Evolutionary conservation across 2,329 filamentous ascomycete genomes (phyloP), one percentile per base, ranked within the genome.

Genomic region (Ascosphaera aggregata): DNA sequence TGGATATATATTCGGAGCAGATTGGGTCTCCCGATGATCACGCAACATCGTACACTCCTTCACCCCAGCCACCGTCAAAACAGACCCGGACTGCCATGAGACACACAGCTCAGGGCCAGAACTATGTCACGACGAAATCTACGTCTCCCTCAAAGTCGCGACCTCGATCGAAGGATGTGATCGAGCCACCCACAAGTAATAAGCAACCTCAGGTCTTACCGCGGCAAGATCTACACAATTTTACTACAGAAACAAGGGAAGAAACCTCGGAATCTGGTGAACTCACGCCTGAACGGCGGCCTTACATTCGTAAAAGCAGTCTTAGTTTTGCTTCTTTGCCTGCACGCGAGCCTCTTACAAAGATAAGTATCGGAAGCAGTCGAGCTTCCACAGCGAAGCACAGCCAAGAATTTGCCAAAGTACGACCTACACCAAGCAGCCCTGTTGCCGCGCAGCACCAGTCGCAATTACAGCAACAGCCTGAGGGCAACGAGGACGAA

Each of bases 241-340:
- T n/a, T n/a, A n/a, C n/a, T n/a, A n/a, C n/a, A n/a, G n/a, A n/a
- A n/a, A n/a, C n/a, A n/a, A n/a, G n/a, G n/a, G n/a, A n/a, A n/a
- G n/a, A n/a, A n/a, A n/a, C n/a, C n/a, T 27, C 22, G 7, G 22
- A 11, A 27, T 65, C 62, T 2, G 60, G 63, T 42, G 55, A 51
- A 5, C 63, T 60, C 20, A 63, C 59, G 13, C 62, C 62, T 4
- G 60, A 58, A 39, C 50, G 80, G 22, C 22, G 22, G 46, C 77
- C 78, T 2, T 64, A 80, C 20, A 69, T 91, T 46, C 76, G 86
- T 43, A 95, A 95, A 64, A 93, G 85, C 58, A 95, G 86, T 54
- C 67, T 98, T 43, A 92, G 80, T 42, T 95, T 98, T 59, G 82
- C 89, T 30, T 82, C 89, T 15, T 65, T 98, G 9, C 89, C 89